A percentile compares a stretch with the other conserved stretches of the same genome.
Conservation (phyloP, 805 yeast genomes). For the Suhomyces sp. region DNA sequence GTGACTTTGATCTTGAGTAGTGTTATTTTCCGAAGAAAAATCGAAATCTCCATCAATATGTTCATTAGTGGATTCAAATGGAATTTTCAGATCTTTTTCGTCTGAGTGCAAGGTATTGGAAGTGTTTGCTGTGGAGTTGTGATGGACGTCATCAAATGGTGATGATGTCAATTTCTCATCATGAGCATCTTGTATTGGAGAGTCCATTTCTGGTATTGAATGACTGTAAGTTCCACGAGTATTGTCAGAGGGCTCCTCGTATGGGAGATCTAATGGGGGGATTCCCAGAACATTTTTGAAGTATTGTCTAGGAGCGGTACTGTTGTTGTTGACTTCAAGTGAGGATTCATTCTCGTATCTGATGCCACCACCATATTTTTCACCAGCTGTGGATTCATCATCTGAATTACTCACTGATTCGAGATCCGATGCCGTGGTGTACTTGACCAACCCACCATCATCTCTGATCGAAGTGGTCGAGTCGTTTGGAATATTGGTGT, state of each 20-base stretch:
- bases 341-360: conserved; percentile 32
- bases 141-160: conserved; percentile 13
- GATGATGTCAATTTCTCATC: conserved; percentile 6
- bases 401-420: conserved; percentile 17
- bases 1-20: conserved; percentile 9
- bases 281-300: background rate
- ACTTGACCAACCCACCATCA: conserved; percentile 7
- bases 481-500: conserved; percentile 28
- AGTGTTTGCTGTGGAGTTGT: conserved; percentile 9
- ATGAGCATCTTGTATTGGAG: too few species aligned
- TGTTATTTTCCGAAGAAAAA: conserved; percentile 19
- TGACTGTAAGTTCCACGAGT: background rate
- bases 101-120: conserved; percentile 9
- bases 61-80: conserved; percentile 7
- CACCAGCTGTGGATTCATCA: conserved; percentile 1
- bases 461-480: conserved; percentile 18
- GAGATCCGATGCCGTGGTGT: conserved; percentile 12
- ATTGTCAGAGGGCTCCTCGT: background rate
- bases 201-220: conserved; percentile 3
- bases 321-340: conserved; percentile 8
- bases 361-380: conserved; percentile 9
- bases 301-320: background rate
- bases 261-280: too few species aligned
- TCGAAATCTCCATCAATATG: conserved; percentile 30
- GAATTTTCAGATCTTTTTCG: conserved; percentile 1